Evolutionary conservation across 495 filamentous ascomycete species (phyloP), one percentile per base, ranked within the genome.

Genomic region (Symbiotaphrina buchneri): DNA sequence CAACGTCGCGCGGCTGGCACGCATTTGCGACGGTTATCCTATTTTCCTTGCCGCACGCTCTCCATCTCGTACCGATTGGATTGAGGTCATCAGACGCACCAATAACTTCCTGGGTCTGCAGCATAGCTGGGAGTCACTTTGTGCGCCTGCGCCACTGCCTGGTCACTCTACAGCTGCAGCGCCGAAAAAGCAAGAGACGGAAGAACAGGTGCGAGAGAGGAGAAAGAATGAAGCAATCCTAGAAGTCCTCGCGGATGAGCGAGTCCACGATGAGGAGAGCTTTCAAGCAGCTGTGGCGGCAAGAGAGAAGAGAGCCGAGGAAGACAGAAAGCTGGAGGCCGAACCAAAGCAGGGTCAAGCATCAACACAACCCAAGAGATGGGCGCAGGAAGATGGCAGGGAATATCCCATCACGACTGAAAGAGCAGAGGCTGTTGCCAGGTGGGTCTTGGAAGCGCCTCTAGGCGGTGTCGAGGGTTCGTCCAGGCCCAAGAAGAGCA

Each of bases 11-110:
- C 68, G 76, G 1, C 64, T 83, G 10, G 61, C 68, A 3, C 65
- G 76, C 22, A 59, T 81, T 14, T 68, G 68, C 31, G 75, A 82
- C 45, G 78, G 78, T 10, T 81, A 78, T 43, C 77, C 78, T 0
- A 65, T 81, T 31, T 81, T 84, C 42, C 68, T 79, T 31, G 64
- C 73, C 5, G 68, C 72, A 16, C 59, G 76, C 18, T 74, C 65
- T 3, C 74, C 74, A 1, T 68, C 70, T 4, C 65, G 77, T 18
- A 65, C 72, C 5, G 77, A 84, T 47, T 84, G 77, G 77, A 64
- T 75, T 27, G 76, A 84, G 47, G 58, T 81, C 2, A 47, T 84
- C 2, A 67, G 71, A 5, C 57, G 60, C 26, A 54, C 59, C 1
- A 56, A 58, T 18, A 76, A 79, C 38, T 76, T 67, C 66, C 59